Percentiles rank a stretch among this genome's conserved stretches.
These are phyloP conservation scores for Candida khao-thaluensis DNA, from an alignment of 805 yeast species.

Conservation along the genomic window DNA sequence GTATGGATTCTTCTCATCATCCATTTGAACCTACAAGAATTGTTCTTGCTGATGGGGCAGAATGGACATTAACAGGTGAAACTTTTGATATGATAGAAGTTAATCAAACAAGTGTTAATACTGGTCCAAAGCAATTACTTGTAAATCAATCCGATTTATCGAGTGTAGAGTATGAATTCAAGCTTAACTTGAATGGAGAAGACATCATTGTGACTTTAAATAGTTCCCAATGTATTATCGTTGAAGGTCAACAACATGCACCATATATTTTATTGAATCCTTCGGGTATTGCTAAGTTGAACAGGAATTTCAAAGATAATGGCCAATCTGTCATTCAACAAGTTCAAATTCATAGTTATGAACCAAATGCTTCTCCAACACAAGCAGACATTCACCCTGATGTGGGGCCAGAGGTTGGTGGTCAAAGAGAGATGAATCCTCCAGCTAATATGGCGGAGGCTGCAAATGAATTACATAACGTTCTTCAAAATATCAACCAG, in stretches of 20 bases:
- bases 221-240: conserved; percentile 45
- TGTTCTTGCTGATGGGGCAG: conserved; percentile 19
- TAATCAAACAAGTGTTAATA: conserved; percentile 3
- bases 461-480: not conserved
- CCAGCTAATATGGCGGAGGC: not conserved
- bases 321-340: conserved; percentile 25
- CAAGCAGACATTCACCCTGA: not conserved
- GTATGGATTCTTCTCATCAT: not conserved
- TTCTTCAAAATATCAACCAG: not conserved
- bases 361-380: not conserved
- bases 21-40: conserved; percentile 23
- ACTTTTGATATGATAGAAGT: conserved; percentile 22
- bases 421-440: not conserved
- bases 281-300: conserved; percentile 33
- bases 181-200: conserved; percentile 11
- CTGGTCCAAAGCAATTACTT: conserved; percentile 17
- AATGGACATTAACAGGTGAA: conserved; percentile 27
- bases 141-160: conserved; percentile 30
- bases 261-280: conserved; percentile 42
- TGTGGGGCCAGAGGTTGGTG: not conserved
- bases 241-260: conserved; percentile 23
- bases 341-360: conserved; percentile 20
- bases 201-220: conserved; percentile 21
- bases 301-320: conserved; percentile 10
- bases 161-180: conserved; percentile 24